These are phyloP conservation scores for Botrytis tulipae DNA, from an alignment of 2,329 filamentous ascomycete genomes.

Conservation along the genomic window DNA sequence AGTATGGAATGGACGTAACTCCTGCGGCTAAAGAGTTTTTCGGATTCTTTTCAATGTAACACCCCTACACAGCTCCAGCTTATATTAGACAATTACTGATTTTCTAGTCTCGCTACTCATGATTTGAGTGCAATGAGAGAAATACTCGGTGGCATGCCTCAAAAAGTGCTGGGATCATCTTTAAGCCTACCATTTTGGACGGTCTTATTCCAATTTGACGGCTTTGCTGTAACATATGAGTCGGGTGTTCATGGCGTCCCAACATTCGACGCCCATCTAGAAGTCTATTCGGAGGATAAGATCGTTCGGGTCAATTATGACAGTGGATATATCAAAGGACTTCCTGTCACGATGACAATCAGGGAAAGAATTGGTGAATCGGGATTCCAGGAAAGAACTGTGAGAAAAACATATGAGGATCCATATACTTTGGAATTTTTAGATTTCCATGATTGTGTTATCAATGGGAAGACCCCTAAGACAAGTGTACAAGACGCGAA, in stretches of 20 bases:
- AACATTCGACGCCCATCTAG: slow-evolving; percentile 51
- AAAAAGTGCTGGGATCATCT: slow-evolving; percentile 46
- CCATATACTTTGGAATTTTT: slow-evolving; percentile 42
- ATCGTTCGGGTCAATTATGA: slow-evolving; percentile 55
- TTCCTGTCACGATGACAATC: slow-evolving; percentile 46
- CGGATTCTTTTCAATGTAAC: slow-evolving; percentile 14
- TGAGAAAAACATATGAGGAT: slow-evolving; percentile 45
- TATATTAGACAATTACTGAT: not conserved
- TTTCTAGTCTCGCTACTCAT: slow-evolving; percentile 52
- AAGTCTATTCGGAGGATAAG: slow-evolving; percentile 54
- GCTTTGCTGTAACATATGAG: slow-evolving; percentile 56
- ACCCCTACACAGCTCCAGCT: not conserved
- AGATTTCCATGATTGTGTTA: slow-evolving; percentile 37
- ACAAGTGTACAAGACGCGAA: slow-evolving; percentile 37
- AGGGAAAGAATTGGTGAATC: slow-evolving; percentile 39
- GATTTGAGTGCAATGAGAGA: slow-evolving; percentile 56
- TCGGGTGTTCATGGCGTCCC: slow-evolving; percentile 54
- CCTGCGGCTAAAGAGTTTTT: slow-evolving; percentile 14
- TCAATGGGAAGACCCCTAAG: slow-evolving; percentile 36
- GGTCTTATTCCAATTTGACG: slow-evolving; percentile 46
- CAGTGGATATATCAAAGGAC: slow-evolving; percentile 56
- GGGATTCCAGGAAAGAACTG: slow-evolving; percentile 23
- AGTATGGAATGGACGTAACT: slow-evolving; percentile 41
- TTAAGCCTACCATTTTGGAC: slow-evolving; percentile 45
- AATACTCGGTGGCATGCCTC: slow-evolving; percentile 47